phyloP scores from a whole-genome alignment of 352 stramenopile species.

The Pythium dissimile region DNA sequence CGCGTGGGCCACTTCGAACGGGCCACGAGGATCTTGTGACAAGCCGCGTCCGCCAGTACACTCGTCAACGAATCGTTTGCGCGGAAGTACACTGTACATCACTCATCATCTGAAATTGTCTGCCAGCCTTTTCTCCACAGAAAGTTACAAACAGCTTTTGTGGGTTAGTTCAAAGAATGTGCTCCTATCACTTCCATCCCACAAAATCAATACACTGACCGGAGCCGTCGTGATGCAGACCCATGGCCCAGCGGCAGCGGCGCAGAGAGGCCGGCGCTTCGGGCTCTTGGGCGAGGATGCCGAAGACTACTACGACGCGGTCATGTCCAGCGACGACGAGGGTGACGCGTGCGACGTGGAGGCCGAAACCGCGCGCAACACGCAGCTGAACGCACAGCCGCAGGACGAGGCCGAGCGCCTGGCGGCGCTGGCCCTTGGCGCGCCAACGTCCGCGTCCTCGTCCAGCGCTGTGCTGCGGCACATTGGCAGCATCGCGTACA shows the following conservation, averaged over 20 bases:
- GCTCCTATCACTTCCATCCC: neutral
- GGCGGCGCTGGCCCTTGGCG: neutral
- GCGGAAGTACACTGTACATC: too few species aligned
- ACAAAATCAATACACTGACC: neutral
- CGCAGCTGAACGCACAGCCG: slow-evolving; percentile 4
- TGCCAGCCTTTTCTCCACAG: too few species aligned
- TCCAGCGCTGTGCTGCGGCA: slow-evolving; percentile 8
- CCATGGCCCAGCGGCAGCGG: neutral
- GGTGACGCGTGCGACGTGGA: slow-evolving; percentile 28
- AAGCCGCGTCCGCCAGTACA: too few species aligned
- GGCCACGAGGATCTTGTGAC: too few species aligned
- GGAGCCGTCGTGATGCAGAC: neutral
- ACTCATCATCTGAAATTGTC: too few species aligned
- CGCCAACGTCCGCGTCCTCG: neutral
- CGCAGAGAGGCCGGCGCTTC: slow-evolving; percentile 11
- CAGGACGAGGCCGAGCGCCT: slow-evolving; percentile 12
- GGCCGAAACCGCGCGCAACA: slow-evolving; percentile 18
- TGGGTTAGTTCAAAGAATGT: too few species aligned
- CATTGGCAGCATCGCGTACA: slow-evolving; percentile 19
- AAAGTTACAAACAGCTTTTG: too few species aligned
- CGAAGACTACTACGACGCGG: slow-evolving; percentile 60
- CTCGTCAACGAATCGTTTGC: too few species aligned
- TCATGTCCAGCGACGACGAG: slow-evolving; percentile 57
- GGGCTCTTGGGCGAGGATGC: slow-evolving; percentile 20
- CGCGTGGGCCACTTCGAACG: too few species aligned